Percentiles rank a stretch among this genome's conserved stretches.
phyloP scores from a whole-genome alignment of 2,329 filamentous ascomycete genomes.

The Fusarium clavum region DNA sequence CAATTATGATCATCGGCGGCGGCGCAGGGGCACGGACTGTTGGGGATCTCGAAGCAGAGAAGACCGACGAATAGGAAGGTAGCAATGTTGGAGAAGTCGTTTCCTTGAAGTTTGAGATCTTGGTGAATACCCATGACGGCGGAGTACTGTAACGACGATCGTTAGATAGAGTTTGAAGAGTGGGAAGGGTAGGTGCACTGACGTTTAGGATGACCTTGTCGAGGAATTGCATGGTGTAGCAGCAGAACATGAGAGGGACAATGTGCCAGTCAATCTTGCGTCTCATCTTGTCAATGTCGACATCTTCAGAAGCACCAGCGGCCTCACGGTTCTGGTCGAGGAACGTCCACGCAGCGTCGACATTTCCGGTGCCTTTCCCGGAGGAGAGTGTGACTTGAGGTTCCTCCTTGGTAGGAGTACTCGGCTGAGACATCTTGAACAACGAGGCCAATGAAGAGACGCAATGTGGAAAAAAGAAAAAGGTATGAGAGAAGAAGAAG shows the following conservation, averaged over 20 bases:
- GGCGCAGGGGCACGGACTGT: constrained; percentile 55
- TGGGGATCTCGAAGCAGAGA: constrained; percentile 68
- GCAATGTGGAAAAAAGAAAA: background rate
- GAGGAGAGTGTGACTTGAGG: constrained; percentile 22
- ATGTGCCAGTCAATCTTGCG: constrained; percentile 70
- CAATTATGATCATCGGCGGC: background rate
- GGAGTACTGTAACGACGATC: constrained; percentile 62
- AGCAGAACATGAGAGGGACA: constrained; percentile 70
- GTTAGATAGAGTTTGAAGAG: background rate
- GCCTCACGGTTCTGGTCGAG: constrained; percentile 57
- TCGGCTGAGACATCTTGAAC: constrained; percentile 25
- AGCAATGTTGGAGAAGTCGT: constrained; percentile 72
- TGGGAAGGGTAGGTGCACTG: constrained; percentile 38
- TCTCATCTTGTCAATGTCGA: constrained; percentile 60
- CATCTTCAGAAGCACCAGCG: constrained; percentile 42
- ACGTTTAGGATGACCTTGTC: constrained; percentile 74
- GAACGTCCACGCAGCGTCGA: constrained; percentile 61
- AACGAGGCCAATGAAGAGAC: background rate
- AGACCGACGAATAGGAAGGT: constrained; percentile 73
- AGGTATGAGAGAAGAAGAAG: background rate
- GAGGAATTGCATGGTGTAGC: constrained; percentile 72
- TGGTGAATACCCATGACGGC: constrained; percentile 72
- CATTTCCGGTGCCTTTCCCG: constrained; percentile 20
- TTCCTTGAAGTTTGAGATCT: constrained; percentile 65
- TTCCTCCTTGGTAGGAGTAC: constrained; percentile 11